Conservation (phyloP, 768 basidiomycete genomes). For the Kwoniella botswanensis region DNA sequence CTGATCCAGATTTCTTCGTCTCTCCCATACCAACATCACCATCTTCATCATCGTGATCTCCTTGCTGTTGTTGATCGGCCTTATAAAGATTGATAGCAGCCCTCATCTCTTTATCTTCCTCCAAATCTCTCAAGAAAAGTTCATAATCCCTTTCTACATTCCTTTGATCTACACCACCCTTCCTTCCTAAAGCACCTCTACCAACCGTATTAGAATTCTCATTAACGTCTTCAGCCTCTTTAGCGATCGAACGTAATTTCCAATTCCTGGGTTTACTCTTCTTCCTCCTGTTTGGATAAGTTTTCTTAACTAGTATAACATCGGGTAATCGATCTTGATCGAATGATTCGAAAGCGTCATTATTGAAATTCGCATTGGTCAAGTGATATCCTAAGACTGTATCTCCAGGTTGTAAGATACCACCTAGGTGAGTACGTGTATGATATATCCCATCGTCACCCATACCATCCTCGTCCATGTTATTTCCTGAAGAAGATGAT, state of each 20-base stretch:
- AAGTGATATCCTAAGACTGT: conserved; percentile 89
- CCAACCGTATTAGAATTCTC: conserved; percentile 57
- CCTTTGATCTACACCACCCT: conserved; percentile 85
- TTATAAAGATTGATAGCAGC: conserved; percentile 81
- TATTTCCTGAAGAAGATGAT: conserved; percentile 67
- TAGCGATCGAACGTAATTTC: conserved; percentile 89
- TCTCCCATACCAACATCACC: conserved; percentile 63
- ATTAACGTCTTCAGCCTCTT: conserved; percentile 78
- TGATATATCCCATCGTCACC: conserved; percentile 83
- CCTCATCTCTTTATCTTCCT: conserved; percentile 92
- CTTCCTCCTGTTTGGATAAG: conserved; percentile 90
- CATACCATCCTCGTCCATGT: conserved; percentile 64
- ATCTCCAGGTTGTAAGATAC: conserved; percentile 91
- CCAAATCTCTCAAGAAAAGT: conserved; percentile 87
- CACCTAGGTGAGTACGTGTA: conserved; percentile 95
- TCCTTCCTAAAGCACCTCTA: conserved; percentile 83
- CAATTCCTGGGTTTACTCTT: conserved; percentile 83
- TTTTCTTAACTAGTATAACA: conserved; percentile 90
- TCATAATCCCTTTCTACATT: conserved; percentile 98
- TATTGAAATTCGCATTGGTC: conserved; percentile 90
- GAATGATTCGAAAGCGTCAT: conserved; percentile 76
- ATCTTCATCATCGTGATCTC: conserved; percentile 27
- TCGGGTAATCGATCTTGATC: conserved; percentile 74
- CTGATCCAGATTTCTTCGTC: conserved; percentile 38
- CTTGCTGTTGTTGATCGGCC: conserved; percentile 17